Conservation (phyloP, 768 basidiomycete species). For the Strobilomyces confusus region DNA sequence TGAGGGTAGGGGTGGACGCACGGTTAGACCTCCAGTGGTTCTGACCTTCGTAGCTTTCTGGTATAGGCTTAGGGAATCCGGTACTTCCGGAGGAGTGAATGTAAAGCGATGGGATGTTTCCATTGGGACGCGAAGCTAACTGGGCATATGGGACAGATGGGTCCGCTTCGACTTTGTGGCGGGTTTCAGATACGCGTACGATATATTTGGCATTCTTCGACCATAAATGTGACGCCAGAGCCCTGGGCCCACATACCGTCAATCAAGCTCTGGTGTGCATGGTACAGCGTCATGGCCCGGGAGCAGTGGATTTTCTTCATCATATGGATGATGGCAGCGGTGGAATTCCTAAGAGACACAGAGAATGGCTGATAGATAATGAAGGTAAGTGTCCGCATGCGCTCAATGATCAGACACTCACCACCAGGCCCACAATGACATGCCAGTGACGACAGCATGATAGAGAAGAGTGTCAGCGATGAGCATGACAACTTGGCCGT, state of each 20-base stretch:
- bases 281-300: slow-evolving; percentile 11
- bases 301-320: slow-evolving; percentile 18
- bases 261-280: slow-evolving; percentile 9
- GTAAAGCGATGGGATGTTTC: slow-evolving; percentile 11
- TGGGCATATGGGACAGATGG: slow-evolving; percentile 11
- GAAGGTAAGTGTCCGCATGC: too few species aligned
- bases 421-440: not conserved
- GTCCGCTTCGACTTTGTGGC: slow-evolving; percentile 4
- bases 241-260: slow-evolving; percentile 3
- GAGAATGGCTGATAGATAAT: slow-evolving; percentile 19
- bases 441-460: not conserved
- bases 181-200: slow-evolving; percentile 36
- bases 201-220: slow-evolving; percentile 18
- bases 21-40: too few species aligned
- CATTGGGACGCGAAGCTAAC: not conserved
- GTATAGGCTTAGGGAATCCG: slow-evolving; percentile 43
- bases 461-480: not conserved
- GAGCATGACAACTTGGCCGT: not conserved
- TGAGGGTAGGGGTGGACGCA: too few species aligned
- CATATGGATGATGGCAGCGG: slow-evolving; percentile 17
- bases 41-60: slow-evolving; percentile 29
- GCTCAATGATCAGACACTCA: not conserved
- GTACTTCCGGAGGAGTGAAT: slow-evolving; percentile 36
- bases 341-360: slow-evolving; percentile 19
- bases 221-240: not conserved